Evolutionary conservation across 768 basidiomycete genomes (phyloP).

Genomic region (Suillus paluster): DNA sequence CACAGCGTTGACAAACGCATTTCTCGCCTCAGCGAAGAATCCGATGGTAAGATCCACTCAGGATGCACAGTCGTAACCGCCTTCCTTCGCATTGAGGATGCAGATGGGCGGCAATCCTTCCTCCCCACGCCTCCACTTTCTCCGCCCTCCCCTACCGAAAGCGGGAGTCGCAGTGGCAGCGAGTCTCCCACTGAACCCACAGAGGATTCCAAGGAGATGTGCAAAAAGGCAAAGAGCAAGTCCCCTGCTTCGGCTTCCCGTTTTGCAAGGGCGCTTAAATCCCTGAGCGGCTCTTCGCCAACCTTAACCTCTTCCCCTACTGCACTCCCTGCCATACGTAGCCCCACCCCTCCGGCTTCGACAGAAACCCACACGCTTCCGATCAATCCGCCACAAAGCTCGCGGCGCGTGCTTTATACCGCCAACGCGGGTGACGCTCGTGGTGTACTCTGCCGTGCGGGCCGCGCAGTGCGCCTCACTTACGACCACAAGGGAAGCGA

Average conservation of each 20-base stretch:
- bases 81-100: constrained; percentile 91
- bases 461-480: constrained; percentile 89
- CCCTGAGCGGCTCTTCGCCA: constrained; percentile 36
- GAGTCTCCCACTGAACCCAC: constrained; percentile 40
- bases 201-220: constrained; percentile 42
- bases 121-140: constrained; percentile 39
- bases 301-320: constrained; percentile 15
- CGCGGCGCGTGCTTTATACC: constrained; percentile 85
- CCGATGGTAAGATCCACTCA: constrained; percentile 91
- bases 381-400: constrained; percentile 49
- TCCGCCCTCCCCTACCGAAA: constrained; percentile 38
- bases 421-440: constrained; percentile 98
- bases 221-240: constrained; percentile 48
- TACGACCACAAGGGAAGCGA: constrained; percentile 99
- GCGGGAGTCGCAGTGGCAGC: constrained; percentile 37
- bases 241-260: constrained; percentile 47
- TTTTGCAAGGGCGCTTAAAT: constrained; percentile 60
- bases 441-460: constrained; percentile 89
- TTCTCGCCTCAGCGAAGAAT: constrained; percentile 83
- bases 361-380: constrained; percentile 41
- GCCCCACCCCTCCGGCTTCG: constrained; percentile 30
- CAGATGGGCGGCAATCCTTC: constrained; percentile 73
- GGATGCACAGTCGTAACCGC: constrained; percentile 98
- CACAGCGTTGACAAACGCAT: constrained; percentile 87
- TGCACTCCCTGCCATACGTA: not conserved